A percentile compares a stretch with the other conserved stretches of the same genome.
Conservation (phyloP, 179 eudicot genomes). For the Camellia oleifera region DNA sequence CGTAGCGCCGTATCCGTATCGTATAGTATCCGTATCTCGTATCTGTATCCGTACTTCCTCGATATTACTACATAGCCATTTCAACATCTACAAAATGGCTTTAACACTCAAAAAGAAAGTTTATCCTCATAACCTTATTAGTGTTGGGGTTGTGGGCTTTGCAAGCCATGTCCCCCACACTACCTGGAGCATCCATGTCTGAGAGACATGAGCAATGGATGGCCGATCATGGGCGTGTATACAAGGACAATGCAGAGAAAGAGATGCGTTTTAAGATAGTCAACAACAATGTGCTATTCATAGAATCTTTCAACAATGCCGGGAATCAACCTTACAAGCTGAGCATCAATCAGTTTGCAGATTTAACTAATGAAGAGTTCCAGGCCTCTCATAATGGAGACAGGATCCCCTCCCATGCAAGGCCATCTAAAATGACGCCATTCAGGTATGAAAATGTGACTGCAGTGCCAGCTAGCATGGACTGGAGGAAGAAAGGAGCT, state of each 20-base stretch:
- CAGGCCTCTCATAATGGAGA: background rate
- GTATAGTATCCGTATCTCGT: too few species aligned
- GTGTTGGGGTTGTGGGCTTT: constrained; percentile 12
- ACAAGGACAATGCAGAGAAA: constrained; percentile 8
- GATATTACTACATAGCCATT: background rate
- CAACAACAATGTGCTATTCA: too few species aligned
- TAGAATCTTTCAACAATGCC: too few species aligned
- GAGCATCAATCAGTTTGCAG: background rate
- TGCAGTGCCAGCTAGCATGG: background rate
- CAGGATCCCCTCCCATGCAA: background rate
- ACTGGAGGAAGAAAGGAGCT: constrained; percentile 9
- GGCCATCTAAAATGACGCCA: background rate
- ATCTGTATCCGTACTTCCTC: too few species aligned
- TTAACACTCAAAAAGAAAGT: background rate
- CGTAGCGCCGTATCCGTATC: too few species aligned
- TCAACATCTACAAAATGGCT: constrained; percentile 1
- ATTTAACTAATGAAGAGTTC: constrained; percentile 11
- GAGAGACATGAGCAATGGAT: constrained; percentile 20
- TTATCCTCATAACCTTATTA: background rate
- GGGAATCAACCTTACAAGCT: constrained; percentile 14
- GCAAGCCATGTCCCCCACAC: constrained; percentile 9
- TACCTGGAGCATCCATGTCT: constrained; percentile 2
- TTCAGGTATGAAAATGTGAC: constrained; percentile 1
- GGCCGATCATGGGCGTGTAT: background rate
- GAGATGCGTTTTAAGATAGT: too few species aligned